Base-by-base conservation (phyloP, 2,329 filamentous ascomycete species). In the Seiridium unicorne region DNA sequence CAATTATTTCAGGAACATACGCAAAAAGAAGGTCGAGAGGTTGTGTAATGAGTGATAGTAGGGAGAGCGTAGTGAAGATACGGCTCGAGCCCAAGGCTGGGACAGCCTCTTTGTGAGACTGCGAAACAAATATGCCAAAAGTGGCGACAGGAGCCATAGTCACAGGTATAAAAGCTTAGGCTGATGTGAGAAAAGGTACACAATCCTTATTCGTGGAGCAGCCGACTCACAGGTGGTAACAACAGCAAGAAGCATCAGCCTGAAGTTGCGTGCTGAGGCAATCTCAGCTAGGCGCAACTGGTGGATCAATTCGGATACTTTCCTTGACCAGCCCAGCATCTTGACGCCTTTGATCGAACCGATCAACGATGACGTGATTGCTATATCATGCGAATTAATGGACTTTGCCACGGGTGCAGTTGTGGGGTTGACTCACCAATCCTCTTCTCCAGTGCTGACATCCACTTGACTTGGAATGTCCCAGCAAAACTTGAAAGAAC, bases 261-360 rank as follows among this genome's bases (percentile, higher is more conserved):
- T 46, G 49, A 62, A 62, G 5, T 36, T 58, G 40, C 55, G 38
- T 38, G 58, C 58, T 7, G 54, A 57, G 4, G 42, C 48, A 5
- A 62, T 58, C 26, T 62, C 61, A 9, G 26, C 47, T 26, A 62
- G 34, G 11, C 61, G 58, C 42, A 60, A 40, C 3, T 55, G 13
- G 10, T 62, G 61, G 11, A 62, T 38, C 3, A 54, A 36, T 26
- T 58, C 55, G 6, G 36, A 53, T 11, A 48, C 47, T 18, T 44
- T 54, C 26, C 31, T 54, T n/a, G 53, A 42, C 58, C 46, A 58
- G 31, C 61, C 61, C 3, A 62, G 48, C 61, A 62, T 62, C n/a
- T 62, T 62, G 13, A 62, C 49, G 5, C 54, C 53, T 42, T 62
- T 60, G 1, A 62, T 57, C 13, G 53, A 60, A 32, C 58, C 61